These are phyloP conservation scores for Fomitopsis betulina DNA, from an alignment of 1,284 basidiomycete genomes.

Conservation along the genomic window DNA sequence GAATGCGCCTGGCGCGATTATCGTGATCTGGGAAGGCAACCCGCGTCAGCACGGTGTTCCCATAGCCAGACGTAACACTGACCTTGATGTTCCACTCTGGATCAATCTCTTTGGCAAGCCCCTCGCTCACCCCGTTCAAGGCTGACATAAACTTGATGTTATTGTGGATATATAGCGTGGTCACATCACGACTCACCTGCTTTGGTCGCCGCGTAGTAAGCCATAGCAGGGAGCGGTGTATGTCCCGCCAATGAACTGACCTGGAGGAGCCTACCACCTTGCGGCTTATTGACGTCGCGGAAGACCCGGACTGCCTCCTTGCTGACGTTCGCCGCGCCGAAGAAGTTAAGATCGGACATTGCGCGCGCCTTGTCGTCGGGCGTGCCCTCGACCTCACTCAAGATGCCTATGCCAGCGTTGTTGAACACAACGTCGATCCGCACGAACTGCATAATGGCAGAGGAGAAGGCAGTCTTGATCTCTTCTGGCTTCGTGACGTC, in stretches of 20 bases:
- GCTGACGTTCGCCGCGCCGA: conserved; percentile 28
- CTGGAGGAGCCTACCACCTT: conserved; percentile 28
- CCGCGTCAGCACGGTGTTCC: not conserved
- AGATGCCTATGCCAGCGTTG: conserved; percentile 31
- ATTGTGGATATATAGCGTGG: not conserved
- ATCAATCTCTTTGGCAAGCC: conserved; percentile 29
- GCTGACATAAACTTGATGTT: not conserved
- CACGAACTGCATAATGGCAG: conserved; percentile 30
- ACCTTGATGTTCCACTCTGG: conserved; percentile 40
- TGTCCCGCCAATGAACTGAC: conserved; percentile 23
- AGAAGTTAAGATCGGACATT: conserved; percentile 33
- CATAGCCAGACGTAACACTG: not conserved
- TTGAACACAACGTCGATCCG: conserved; percentile 41
- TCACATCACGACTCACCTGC: conserved; percentile 12
- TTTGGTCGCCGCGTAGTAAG: conserved; percentile 26
- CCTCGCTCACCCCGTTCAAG: conserved; percentile 28
- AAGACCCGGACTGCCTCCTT: conserved; percentile 31
- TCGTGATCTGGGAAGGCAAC: conserved; percentile 4
- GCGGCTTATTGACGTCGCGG: conserved; percentile 30
- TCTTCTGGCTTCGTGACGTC: conserved; percentile 33
- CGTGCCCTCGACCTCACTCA: conserved; percentile 32
- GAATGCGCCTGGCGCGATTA: conserved; percentile 7
- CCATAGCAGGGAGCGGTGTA: conserved; percentile 14
- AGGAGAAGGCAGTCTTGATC: conserved; percentile 29
- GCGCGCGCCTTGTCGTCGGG: conserved; percentile 25